A percentile compares a stretch with the other conserved stretches of the same genome.
Conservation (phyloP, 73 alveolate genomes). For the Paramecium primaurelia region DNA sequence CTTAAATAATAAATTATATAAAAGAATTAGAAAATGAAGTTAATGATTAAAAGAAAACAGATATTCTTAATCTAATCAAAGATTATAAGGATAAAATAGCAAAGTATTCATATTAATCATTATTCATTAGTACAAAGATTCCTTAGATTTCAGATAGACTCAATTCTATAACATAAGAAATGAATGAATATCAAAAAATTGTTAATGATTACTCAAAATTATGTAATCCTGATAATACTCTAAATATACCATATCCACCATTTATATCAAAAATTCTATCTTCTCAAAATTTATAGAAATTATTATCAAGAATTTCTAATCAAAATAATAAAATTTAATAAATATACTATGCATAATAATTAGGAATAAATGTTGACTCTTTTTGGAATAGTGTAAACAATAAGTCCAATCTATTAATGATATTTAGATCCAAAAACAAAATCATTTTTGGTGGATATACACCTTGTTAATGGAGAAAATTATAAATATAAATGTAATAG, state of each 20-base stretch:
- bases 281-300: background rate
- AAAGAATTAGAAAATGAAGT: background rate
- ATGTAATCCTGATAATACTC: background rate
- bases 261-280: background rate
- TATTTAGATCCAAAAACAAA: background rate
- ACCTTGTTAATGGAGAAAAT: background rate
- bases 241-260: background rate
- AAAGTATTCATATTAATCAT: background rate
- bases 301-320: background rate
- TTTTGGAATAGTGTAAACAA: background rate
- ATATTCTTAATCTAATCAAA: background rate
- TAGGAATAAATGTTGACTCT: background rate
- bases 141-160: background rate
- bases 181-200: background rate
- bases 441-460: conserved; percentile 9
- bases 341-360: background rate
- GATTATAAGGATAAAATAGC: background rate
- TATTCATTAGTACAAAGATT: background rate
- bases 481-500: background rate
- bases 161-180: background rate
- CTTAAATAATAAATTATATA: background rate
- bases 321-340: background rate
- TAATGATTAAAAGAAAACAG: background rate
- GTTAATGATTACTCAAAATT: background rate
- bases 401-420: background rate